Evolutionary conservation across 2,329 filamentous ascomycete genomes (phyloP), one percentile per base, ranked within the genome.

Genomic region (Exserohilum rostratum): DNA sequence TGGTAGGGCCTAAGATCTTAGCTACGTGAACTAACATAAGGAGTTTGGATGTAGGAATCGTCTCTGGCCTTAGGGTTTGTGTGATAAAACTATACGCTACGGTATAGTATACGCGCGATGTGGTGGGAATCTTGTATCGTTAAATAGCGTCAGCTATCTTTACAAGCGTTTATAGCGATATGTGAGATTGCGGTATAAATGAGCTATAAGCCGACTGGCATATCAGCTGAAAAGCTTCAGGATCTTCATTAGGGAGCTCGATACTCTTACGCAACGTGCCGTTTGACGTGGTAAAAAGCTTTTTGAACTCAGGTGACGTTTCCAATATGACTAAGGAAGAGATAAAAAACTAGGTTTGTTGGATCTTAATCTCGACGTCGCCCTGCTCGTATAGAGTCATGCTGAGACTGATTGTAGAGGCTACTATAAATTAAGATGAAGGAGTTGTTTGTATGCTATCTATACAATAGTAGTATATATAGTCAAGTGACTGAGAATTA

Each of bases 181-280:
- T 54, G 6, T 57, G 9, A 39, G 46, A 3, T 12, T 57, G 13
- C 6, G 33, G 53, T 27, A 60, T 46, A 15, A 60, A 53, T 17
- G 30, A 43, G n/a, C 53, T 15, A 47, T 60, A 11, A 50, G 53
- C 53, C 13, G n/a, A 57, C 50, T 54, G 13, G 40, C 38, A 60
- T 3, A 60, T 52, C 7, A 54, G 15, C 35, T 22, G 11, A 20
- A 60, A 54, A 12, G 43, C 50, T 3, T 40, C 15, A 5, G 46
- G 46, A 27, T 60, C 43, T 49, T 60, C 15, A 22, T 48, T 27
- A n/a, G 25, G 46, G 3, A 57, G 44, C 42, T 50, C 13, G 10
- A 60, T 44, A 2, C 33, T 38, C 46, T 12, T 9, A 22, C 38
- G n/a, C 22, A 25, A 22, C 13, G 11, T 11, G 17, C 38, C 20